phyloP scores from a whole-genome alignment of 352 stramenopile genomes.

The Phytophthora sp. region DNA sequence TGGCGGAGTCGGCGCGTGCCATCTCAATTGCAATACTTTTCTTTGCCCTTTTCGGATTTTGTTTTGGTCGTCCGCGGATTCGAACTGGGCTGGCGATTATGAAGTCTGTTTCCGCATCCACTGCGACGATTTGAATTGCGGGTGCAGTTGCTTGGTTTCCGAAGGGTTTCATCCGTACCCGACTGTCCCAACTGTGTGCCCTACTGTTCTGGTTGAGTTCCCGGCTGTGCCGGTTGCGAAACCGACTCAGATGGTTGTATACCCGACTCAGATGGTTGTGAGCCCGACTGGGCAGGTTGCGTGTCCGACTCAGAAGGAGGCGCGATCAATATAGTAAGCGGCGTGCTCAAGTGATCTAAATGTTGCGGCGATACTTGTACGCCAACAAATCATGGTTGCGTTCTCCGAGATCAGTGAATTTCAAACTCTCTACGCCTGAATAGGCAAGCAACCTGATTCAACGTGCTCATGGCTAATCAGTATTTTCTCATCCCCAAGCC shows the following conservation, averaged over 20 bases:
- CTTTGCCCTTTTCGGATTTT: background rate
- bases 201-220: background rate
- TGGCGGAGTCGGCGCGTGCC: background rate
- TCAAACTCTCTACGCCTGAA: background rate
- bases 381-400: background rate
- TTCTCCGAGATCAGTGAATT: background rate
- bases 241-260: no score
- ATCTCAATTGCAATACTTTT: background rate
- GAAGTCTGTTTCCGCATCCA: background rate
- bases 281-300: no score
- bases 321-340: no score
- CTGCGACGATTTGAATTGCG: background rate
- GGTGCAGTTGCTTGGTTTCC: no score
- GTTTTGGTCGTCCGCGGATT: background rate
- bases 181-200: no score
- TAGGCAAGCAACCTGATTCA: background rate
- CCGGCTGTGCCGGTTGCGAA: no score
- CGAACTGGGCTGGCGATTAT: background rate
- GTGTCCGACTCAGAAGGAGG: no score
- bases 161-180: no score
- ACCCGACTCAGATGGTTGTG: no score
- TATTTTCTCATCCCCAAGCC: background rate
- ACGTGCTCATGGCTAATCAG: background rate
- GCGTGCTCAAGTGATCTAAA: no score
- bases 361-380: no score